Base-by-base conservation (phyloP, 1,284 basidiomycete species). In the Veloboletus limbatus region DNA sequence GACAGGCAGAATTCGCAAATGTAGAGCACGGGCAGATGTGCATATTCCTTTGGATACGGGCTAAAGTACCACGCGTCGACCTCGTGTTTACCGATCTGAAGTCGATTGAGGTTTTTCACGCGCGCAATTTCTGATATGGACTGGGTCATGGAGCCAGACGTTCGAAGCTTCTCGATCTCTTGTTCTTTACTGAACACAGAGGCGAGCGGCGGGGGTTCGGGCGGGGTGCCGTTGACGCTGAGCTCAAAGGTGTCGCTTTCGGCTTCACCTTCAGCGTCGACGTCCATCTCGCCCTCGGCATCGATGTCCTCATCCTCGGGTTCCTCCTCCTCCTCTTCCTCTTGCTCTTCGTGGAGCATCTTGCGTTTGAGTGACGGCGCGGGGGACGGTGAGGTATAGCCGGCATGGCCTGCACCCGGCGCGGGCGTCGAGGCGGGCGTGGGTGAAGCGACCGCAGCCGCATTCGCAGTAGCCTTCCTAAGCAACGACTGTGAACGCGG, bases 51-150 rank as follows among this genome's bases (percentile, higher is more conserved):
- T 6, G 97, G 97, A 72, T 99, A 99, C 6, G 97, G 96, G 60
- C 91, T 94, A 75, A 99, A 99, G 73, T 99, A 99, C 97, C 97
- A 99, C 8, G 95, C 88, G 61, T 99, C 95, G 58, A 99, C 89
- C 71, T 97, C 92, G 71, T 96, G 86, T 67, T 84, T 86, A 52
- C 97, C 97, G 59, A 99, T 99, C 67, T 96, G 93, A 37, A 99
- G 79, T 54, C 90, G 85, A 71, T 99, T 97, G 56, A 99, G 76
- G 67, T 99, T 99, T 77, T 99, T 99, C 60, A 99, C 97, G 32
- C 97, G 83, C 13, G 96, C 90, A 52, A 99, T 88, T 71, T 99
- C 97, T 47, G 92, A 95, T 53, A 97, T 89, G 36, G 92, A 93
- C 71, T 99, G 97, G 0, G 96, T 99, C 96, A 99, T 99, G 25